phyloP scores from a whole-genome alignment of 371 early-diverging fungal genomes.

The Mortierella sp. region DNA sequence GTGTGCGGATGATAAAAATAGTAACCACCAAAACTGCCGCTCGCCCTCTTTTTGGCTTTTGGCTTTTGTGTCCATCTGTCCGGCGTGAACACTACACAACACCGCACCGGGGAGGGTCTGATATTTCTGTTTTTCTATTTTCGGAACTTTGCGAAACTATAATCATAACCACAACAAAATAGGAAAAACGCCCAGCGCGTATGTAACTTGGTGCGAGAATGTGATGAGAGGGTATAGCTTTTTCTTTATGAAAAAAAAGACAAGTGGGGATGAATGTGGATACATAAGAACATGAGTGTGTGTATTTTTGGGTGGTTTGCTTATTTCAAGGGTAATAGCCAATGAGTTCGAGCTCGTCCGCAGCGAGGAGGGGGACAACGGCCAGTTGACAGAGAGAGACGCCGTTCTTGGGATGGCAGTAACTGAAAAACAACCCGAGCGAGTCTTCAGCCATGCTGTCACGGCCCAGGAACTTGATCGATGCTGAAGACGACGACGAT shows the following conservation, averaged over 20 bases:
- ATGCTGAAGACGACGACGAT: background rate
- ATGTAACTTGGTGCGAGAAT: no score
- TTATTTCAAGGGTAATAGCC: conserved; percentile 25
- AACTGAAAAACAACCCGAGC: conserved; percentile 47
- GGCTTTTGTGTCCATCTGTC: no score
- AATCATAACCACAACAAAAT: no score
- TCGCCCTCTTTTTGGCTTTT: no score
- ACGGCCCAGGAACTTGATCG: conserved; percentile 49
- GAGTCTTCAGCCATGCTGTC: conserved; percentile 47
- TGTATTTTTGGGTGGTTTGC: background rate
- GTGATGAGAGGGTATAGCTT: no score
- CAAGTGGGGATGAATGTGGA: background rate
- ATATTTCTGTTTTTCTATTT: no score
- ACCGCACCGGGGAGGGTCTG: no score
- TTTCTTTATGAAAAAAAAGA: background rate
- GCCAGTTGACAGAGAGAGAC: conserved; percentile 41
- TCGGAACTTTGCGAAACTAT: no score
- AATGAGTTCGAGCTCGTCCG: conserved; percentile 35
- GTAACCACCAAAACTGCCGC: no score
- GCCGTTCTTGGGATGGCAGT: conserved; percentile 41
- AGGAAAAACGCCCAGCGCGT: no score
- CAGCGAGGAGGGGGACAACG: conserved; percentile 11
- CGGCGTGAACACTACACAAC: no score
- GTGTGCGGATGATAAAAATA: no score
- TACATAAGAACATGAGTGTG: background rate